Base-by-base conservation (phyloP, 1,139 yeast species). In the Yamadazyma spencermartinsiae region DNA sequence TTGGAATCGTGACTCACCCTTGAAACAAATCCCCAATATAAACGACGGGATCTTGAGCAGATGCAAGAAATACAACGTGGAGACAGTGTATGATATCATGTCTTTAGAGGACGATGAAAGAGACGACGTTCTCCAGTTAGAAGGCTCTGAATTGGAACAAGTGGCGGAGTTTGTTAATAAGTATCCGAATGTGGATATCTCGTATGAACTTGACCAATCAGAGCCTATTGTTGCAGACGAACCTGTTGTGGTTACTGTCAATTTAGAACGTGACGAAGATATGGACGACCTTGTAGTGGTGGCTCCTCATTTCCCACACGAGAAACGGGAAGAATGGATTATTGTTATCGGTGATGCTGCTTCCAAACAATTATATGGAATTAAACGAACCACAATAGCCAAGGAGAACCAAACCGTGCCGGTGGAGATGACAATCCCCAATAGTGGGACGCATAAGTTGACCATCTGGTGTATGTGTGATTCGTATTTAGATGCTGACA, bases 391-490 rank as follows among this genome's bases (percentile, higher is more conserved):
- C 1, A 61, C 76, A 0, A 62, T 88, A 3, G 55, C 68, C 11
- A 71, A 77, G 44, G 80, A 82, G 40, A 55, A 61, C 2, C 87
- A 82, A 52, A 53, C 63, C 3, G 68, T 83, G 14, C 66, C 64
- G 8, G 52, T 92, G 37, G 76, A 75, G 19, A 76, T 86, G 46
- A 67, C 79, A 0, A 57, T 86, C 14, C 82, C 89, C 0, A 69
- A 63, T 3, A 59, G 74, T 3, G 96, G 96, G 0, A 58, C 63
- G 6, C 84, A 81, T 41, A 59, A 72, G 10, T 61, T 89, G 29
- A 77, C 82, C 0, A 64, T 88, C 2, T 90, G 95, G 95, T 82
- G 92, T 54, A 76, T 90, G 61, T 86, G 97, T 61, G 98, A 90
- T 55, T 83, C 95, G 0, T 92, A 90, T 54, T 52, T 87, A 21